Evolutionary conservation across 2,329 filamentous ascomycete species (phyloP).

Genomic region (Exophiala lecanii-corni): DNA sequence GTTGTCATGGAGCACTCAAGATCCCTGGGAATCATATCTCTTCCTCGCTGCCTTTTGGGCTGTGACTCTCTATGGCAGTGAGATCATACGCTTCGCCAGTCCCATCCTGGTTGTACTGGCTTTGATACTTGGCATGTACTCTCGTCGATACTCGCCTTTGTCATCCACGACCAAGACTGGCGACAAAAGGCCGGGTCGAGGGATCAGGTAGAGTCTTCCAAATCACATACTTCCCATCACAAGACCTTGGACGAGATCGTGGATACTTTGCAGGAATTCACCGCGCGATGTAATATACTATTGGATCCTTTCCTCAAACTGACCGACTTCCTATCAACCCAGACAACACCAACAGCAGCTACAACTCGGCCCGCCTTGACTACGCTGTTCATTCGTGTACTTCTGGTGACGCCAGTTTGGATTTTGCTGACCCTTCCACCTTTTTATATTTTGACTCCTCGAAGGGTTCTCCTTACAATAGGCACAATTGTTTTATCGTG

Average conservation of each 20-base stretch:
- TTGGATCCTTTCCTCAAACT: slow-evolving; percentile 82
- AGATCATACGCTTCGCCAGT: slow-evolving; percentile 73
- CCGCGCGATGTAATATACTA: slow-evolving; percentile 83
- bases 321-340: slow-evolving; percentile 89
- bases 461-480: slow-evolving; percentile 74
- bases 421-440: slow-evolving; percentile 76
- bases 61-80: slow-evolving; percentile 77
- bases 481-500: slow-evolving; percentile 85
- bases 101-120: slow-evolving; percentile 74
- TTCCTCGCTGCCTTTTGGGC: slow-evolving; percentile 83
- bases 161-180: slow-evolving; percentile 77
- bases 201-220: slow-evolving; percentile 50
- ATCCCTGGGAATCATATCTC: slow-evolving; percentile 96
- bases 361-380: slow-evolving; percentile 88
- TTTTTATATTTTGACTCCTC: slow-evolving; percentile 77
- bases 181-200: slow-evolving; percentile 49
- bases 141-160: slow-evolving; percentile 79
- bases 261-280: slow-evolving; percentile 85
- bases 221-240: slow-evolving; percentile 65
- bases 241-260: slow-evolving; percentile 98
- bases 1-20: slow-evolving; percentile 87
- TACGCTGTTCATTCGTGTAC: slow-evolving; percentile 79
- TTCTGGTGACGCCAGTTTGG: slow-evolving; percentile 87
- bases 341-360: slow-evolving; percentile 82
- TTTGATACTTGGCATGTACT: slow-evolving; percentile 89